Evolutionary conservation across 371 early-diverging fungal species (phyloP).

Genomic region (Mycotypha africana): DNA sequence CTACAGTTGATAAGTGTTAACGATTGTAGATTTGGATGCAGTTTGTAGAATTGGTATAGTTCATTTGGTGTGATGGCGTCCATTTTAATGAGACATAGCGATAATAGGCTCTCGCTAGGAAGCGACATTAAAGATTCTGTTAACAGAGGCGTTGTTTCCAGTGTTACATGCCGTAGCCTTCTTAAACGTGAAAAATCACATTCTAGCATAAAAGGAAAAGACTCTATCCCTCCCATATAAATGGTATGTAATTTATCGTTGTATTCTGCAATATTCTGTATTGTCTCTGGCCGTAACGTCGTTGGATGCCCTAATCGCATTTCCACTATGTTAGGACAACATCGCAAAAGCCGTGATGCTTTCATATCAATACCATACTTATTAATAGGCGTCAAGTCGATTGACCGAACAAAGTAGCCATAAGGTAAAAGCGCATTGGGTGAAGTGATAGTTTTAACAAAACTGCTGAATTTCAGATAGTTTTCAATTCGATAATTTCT

Average conservation of each 20-base stretch:
- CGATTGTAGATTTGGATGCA: slow-evolving; percentile 1
- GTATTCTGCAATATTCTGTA: slow-evolving; percentile 8
- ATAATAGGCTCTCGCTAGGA: not conserved
- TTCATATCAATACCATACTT: slow-evolving; percentile 11
- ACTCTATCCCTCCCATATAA: slow-evolving; percentile 12
- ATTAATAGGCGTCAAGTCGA: slow-evolving; percentile 4
- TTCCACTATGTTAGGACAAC: slow-evolving; percentile 9
- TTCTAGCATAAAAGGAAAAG: slow-evolving; percentile 10
- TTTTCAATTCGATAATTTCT: slow-evolving; percentile 12
- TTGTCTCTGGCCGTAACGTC: slow-evolving; percentile 5
- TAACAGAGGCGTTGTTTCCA: slow-evolving; percentile 8
- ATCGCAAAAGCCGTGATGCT: slow-evolving; percentile 3
- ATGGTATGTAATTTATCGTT: slow-evolving; percentile 6
- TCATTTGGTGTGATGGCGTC: slow-evolving; percentile 4
- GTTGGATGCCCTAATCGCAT: slow-evolving; percentile 12
- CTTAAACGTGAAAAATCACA: slow-evolving; percentile 8
- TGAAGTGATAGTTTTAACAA: slow-evolving; percentile 7
- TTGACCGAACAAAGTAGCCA: slow-evolving; percentile 1
- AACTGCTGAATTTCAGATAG: slow-evolving; percentile 5
- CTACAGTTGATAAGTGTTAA: slow-evolving; percentile 3
- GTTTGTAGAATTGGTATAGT: slow-evolving; percentile 1
- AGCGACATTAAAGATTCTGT: slow-evolving; percentile 4
- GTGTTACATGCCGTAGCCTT: slow-evolving; percentile 2
- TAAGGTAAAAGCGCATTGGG: slow-evolving; percentile 1
- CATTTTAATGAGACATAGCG: slow-evolving; percentile 5